Conservation (phyloP, 805 yeast genomes). For the Wickerhamiella siamensis region DNA sequence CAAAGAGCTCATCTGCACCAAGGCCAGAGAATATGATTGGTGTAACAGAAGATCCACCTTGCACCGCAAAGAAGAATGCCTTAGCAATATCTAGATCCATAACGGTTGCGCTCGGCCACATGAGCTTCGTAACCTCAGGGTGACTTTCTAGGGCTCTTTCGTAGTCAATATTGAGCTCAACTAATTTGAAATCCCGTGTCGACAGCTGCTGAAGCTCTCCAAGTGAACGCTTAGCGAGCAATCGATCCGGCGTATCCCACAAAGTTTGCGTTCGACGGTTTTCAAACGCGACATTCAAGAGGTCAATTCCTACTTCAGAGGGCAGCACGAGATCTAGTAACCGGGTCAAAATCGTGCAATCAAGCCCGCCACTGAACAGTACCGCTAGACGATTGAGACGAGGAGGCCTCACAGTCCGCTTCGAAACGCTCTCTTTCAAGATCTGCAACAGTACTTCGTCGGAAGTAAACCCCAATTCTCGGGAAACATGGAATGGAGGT, state of each 20-base stretch:
- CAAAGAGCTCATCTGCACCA: conserved; percentile 95
- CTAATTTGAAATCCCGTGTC: conserved; percentile 28
- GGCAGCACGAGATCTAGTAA: conserved; percentile 21
- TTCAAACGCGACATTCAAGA: conserved; percentile 86
- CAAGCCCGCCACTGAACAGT: conserved; percentile 88
- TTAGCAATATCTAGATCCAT: conserved; percentile 94
- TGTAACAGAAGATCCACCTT: conserved; percentile 43
- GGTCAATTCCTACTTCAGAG: conserved; percentile 34
- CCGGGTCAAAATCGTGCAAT: conserved; percentile 68
- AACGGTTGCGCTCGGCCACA: conserved; percentile 75
- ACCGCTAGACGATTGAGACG: conserved; percentile 33
- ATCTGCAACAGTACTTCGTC: background rate
- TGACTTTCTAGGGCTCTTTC: conserved; percentile 42
- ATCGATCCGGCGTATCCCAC: conserved; percentile 71
- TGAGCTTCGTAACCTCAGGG: conserved; percentile 43
- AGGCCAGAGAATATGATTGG: conserved; percentile 77
- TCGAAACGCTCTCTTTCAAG: conserved; percentile 10
- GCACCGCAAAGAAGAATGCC: conserved; percentile 85
- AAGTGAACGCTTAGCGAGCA: conserved; percentile 55
- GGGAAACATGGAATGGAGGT: background rate
- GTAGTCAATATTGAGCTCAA: conserved; percentile 64
- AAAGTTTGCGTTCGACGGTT: conserved; percentile 58
- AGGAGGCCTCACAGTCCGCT: conserved; percentile 9
- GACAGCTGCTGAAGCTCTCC: conserved; percentile 32
- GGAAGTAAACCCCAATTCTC: background rate